Percentiles rank a stretch among this genome's conserved stretches.
Evolutionary conservation across 1,139 yeast genomes (phyloP).

Genomic region (Kodamaea plutei): DNA sequence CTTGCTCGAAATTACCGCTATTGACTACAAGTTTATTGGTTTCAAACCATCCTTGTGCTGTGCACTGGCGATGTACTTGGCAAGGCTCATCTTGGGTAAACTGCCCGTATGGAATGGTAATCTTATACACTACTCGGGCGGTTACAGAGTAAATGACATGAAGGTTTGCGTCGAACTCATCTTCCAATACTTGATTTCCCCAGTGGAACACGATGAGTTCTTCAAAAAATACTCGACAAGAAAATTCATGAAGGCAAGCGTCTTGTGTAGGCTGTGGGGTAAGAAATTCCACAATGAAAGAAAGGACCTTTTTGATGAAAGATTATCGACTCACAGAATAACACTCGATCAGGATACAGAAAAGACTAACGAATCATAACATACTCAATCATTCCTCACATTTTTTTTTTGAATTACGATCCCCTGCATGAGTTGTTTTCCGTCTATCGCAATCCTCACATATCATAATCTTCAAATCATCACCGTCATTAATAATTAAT

Average conservation of each 20-base stretch:
- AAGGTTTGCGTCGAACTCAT: constrained; percentile 69
- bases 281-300: constrained; percentile 44
- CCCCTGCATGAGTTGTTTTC: neutral
- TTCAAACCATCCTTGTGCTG: constrained; percentile 79
- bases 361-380: neutral
- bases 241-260: constrained; percentile 86
- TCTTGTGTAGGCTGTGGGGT: constrained; percentile 90
- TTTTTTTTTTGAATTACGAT: too few relatives aligned
- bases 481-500: too few relatives aligned
- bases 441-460: too few relatives aligned
- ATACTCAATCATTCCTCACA: too few relatives aligned
- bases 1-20: constrained; percentile 72
- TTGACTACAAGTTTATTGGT: constrained; percentile 79
- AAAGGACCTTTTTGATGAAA: constrained; percentile 17
- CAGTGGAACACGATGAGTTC: constrained; percentile 90
- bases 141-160: constrained; percentile 74
- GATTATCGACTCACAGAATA: constrained; percentile 15
- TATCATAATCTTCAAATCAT: too few relatives aligned
- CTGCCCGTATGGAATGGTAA: constrained; percentile 77
- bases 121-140: constrained; percentile 85
- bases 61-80: constrained; percentile 88
- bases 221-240: constrained; percentile 91
- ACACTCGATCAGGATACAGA: constrained; percentile 3
- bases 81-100: constrained; percentile 73
- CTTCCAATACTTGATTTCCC: constrained; percentile 72